A percentile compares a stretch with the other conserved stretches of the same genome.
These are phyloP conservation scores for Pythium oligandrum DNA, from an alignment of 352 stramenopile genomes.

Conservation along the genomic window DNA sequence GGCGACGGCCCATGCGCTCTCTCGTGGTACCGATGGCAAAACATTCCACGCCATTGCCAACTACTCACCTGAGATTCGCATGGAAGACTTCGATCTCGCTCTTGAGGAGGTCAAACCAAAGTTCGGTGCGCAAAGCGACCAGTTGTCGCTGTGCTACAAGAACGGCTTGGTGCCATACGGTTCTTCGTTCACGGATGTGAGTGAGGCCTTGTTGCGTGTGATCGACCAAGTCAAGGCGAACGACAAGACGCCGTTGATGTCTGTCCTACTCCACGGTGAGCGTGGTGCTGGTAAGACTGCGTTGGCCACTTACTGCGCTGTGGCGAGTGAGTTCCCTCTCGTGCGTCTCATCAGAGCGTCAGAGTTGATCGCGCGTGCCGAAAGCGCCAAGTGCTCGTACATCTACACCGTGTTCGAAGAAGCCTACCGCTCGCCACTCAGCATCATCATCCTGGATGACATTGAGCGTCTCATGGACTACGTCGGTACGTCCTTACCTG, in stretches of 20 bases:
- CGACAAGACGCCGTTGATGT: constrained; percentile 96
- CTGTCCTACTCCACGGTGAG: constrained; percentile 94
- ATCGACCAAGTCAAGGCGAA: constrained; percentile 94
- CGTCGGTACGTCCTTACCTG: constrained; percentile 42
- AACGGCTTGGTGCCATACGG: constrained; percentile 97
- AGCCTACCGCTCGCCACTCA: constrained; percentile 97
- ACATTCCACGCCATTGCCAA: constrained; percentile 79
- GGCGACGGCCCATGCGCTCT: constrained; percentile 83
- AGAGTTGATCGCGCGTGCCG: constrained; percentile 94
- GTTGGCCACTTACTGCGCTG: constrained; percentile 94
- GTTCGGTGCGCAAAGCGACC: constrained; percentile 94
- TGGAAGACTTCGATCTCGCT: constrained; percentile 94
- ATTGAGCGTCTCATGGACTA: constrained; percentile 99
- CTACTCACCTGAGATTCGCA: constrained; percentile 74
- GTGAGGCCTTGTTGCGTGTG: constrained; percentile 87
- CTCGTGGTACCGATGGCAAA: constrained; percentile 73
- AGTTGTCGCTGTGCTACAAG: constrained; percentile 92
- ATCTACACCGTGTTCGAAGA: constrained; percentile 96
- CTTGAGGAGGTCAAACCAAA: constrained; percentile 96
- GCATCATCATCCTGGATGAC: constrained; percentile 99
- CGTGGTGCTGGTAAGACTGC: constrained; percentile 96
- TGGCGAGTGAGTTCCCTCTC: constrained; percentile 96
- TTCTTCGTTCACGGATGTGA: constrained; percentile 92
- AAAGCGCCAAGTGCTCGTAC: constrained; percentile 92
- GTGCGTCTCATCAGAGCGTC: constrained; percentile 97